These are phyloP conservation scores for Fomitiporia mediterranea DNA, from an alignment of 1,284 basidiomycete genomes.

Conservation along the genomic window DNA sequence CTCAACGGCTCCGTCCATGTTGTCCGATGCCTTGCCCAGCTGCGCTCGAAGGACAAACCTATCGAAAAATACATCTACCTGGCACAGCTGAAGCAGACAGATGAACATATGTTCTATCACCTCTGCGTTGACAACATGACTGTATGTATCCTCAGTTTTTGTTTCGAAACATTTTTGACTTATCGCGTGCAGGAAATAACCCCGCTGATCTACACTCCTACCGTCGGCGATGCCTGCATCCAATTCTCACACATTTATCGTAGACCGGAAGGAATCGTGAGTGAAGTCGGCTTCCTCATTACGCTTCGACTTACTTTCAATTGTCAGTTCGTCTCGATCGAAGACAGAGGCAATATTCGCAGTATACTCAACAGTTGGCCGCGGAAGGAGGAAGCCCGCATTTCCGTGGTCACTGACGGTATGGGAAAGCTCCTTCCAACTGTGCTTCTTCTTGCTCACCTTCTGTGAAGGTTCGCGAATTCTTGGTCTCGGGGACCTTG, in stretches of 20 bases:
- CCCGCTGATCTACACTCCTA: slow-evolving; percentile 89
- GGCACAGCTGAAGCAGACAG: slow-evolving; percentile 64
- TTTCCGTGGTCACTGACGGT: slow-evolving; percentile 88
- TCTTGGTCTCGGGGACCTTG: slow-evolving; percentile 88
- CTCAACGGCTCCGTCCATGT: slow-evolving; percentile 53
- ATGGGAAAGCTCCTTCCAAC: not conserved
- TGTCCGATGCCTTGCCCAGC: slow-evolving; percentile 59
- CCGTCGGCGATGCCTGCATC: slow-evolving; percentile 87
- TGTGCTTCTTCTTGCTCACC: not conserved
- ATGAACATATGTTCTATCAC: slow-evolving; percentile 72
- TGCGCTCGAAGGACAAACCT: slow-evolving; percentile 66
- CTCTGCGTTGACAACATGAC: slow-evolving; percentile 64
- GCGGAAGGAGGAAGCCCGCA: slow-evolving; percentile 66
- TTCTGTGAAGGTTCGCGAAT: slow-evolving; percentile 75
- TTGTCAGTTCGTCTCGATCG: slow-evolving; percentile 72
- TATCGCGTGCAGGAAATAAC: slow-evolving; percentile 52
- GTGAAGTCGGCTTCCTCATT: slow-evolving; percentile 28
- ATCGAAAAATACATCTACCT: slow-evolving; percentile 86
- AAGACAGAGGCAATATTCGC: slow-evolving; percentile 79
- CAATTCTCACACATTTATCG: slow-evolving; percentile 82
- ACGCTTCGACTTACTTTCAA: slow-evolving; percentile 25
- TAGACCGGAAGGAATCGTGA: slow-evolving; percentile 71
- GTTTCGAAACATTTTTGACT: no score
- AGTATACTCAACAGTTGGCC: slow-evolving; percentile 76
- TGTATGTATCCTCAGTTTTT: slow-evolving; percentile 26